A percentile compares a stretch with the other conserved stretches of the same genome.
These are phyloP conservation scores for Collybia sordida DNA, from an alignment of 768 basidiomycete species.

Conservation along the genomic window DNA sequence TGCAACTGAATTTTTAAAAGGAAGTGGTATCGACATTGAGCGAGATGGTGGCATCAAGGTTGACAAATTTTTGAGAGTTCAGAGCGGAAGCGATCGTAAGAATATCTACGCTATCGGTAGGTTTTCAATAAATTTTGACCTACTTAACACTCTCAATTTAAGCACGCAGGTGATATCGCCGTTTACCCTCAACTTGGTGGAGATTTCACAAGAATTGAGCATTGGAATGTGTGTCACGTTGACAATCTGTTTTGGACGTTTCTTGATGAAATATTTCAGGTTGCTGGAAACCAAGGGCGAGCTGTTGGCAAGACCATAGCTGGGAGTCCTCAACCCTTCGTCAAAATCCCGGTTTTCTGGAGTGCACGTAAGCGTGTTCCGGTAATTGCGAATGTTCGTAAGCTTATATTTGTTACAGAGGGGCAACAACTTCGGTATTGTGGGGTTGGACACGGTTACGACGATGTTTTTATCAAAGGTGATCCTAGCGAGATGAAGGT, in stretches of 20 bases:
- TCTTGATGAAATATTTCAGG: conserved; percentile 34
- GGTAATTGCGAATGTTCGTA: not conserved
- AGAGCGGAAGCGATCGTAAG: conserved; percentile 36
- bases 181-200: conserved; percentile 67
- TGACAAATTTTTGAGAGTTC: conserved; percentile 70
- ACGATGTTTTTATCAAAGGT: conserved; percentile 79
- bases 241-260: not conserved
- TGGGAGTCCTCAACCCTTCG: conserved; percentile 62
- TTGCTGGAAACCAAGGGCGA: conserved; percentile 85
- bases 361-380: conserved; percentile 64
- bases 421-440: conserved; percentile 87
- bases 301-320: conserved; percentile 80
- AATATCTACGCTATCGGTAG: conserved; percentile 72
- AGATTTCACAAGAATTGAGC: conserved; percentile 67
- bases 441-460: conserved; percentile 68
- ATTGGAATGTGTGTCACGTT: conserved; percentile 73
- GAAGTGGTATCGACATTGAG: conserved; percentile 68
- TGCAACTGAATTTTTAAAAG: conserved; percentile 76
- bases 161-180: conserved; percentile 69
- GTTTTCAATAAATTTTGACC: conserved; percentile 6
- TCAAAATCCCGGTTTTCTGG: conserved; percentile 88
- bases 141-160: not conserved
- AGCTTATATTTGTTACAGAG: conserved; percentile 39
- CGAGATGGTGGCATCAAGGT: conserved; percentile 77
- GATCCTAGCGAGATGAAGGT: conserved; percentile 79